Conservation (phyloP, 352 stramenopile species). For the Thalassiosira exigua region DNA sequence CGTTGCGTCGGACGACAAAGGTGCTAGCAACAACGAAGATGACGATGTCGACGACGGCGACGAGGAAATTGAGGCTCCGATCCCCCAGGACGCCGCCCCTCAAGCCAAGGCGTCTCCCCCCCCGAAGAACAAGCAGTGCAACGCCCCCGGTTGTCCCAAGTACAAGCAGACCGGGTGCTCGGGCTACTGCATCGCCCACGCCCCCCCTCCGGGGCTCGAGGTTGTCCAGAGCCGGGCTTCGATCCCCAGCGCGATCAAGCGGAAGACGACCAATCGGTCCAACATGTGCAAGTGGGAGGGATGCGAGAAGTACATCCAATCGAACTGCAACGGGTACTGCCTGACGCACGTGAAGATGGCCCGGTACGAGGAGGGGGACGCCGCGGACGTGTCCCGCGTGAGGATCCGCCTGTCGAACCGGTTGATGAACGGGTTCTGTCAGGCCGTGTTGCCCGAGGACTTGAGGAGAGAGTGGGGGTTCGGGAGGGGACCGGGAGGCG, state of each 20-base stretch:
- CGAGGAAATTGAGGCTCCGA: neutral
- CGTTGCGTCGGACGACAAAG: neutral
- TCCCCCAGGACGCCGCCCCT: neutral
- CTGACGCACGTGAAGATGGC: slow-evolving; percentile 24
- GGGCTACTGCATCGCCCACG: slow-evolving; percentile 29
- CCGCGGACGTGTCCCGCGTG: slow-evolving; percentile 23
- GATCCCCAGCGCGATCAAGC: slow-evolving; percentile 6
- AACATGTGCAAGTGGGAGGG: slow-evolving; percentile 30
- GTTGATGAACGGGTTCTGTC: slow-evolving; percentile 39
- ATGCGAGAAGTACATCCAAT: slow-evolving; percentile 35
- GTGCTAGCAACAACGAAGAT: no score
- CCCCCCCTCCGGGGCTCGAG: slow-evolving; percentile 1
- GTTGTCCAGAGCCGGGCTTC: neutral
- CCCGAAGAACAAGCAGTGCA: slow-evolving; percentile 18
- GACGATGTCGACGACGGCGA: no score
- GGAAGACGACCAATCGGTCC: neutral
- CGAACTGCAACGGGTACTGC: slow-evolving; percentile 36
- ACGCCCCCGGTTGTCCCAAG: slow-evolving; percentile 7
- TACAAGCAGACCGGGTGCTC: slow-evolving; percentile 24
- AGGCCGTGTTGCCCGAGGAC: slow-evolving; percentile 12
- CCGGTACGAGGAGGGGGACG: slow-evolving; percentile 29
- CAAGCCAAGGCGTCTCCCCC: neutral
- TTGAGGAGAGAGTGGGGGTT: slow-evolving; percentile 13
- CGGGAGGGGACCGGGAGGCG: neutral
- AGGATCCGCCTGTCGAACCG: slow-evolving; percentile 4